phyloP scores from a whole-genome alignment of 352 stramenopile genomes.

The Peronospora belbahrii region DNA sequence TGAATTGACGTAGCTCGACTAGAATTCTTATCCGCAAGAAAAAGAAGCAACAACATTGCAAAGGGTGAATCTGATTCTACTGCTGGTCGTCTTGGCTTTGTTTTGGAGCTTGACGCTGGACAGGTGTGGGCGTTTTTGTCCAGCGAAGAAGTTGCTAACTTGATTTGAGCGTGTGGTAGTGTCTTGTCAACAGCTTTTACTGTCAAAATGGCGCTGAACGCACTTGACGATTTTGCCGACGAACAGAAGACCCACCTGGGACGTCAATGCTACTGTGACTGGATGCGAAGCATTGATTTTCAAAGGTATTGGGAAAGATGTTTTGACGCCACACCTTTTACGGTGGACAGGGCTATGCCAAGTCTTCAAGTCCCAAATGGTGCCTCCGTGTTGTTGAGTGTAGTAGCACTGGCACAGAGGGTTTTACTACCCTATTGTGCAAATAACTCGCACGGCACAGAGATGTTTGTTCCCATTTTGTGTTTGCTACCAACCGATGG shows the following conservation, averaged over 20 bases:
- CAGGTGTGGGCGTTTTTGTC: conserved; percentile 1
- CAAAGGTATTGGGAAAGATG: not conserved
- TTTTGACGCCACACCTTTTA: not conserved
- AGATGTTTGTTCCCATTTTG: not conserved
- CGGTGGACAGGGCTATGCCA: not conserved
- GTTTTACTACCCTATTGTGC: not conserved
- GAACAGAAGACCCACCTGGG: conserved; percentile 9
- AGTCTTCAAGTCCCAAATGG: not conserved
- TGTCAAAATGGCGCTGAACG: not conserved
- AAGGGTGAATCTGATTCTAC: not conserved
- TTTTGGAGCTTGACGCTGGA: conserved; percentile 3
- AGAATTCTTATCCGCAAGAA: not conserved
- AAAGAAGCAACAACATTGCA: not conserved
- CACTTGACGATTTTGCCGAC: conserved; percentile 2
- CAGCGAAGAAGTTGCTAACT: not conserved
- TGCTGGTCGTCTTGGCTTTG: not conserved
- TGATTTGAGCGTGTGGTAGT: not conserved
- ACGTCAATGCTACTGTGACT: conserved; percentile 9
- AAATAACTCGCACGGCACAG: not conserved
- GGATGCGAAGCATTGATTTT: conserved; percentile 11
- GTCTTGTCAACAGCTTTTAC: not conserved
- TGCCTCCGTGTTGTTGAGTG: not conserved
- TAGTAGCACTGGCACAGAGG: not conserved
- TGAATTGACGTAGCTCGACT: not conserved
- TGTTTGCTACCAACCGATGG: not conserved